Percentiles rank a stretch among this genome's conserved stretches.
These are phyloP conservation scores for Blastocystis hominis DNA, from an alignment of 352 stramenopile genomes.

Conservation along the genomic window DNA sequence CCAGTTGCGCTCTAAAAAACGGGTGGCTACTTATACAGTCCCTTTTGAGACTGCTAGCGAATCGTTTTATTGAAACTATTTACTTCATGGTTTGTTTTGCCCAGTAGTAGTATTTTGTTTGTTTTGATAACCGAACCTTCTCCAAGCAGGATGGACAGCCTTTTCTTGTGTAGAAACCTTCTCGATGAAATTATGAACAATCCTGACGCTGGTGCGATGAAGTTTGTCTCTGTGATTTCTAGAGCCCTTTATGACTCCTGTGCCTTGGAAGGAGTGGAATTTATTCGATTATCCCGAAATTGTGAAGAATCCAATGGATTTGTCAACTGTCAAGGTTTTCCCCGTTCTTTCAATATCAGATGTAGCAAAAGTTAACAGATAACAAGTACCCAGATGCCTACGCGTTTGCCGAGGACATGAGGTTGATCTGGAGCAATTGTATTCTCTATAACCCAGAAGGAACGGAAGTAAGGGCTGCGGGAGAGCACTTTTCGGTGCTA, in stretches of 20 bases:
- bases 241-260: conserved; percentile 32
- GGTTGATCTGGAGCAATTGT: conserved; percentile 48
- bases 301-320: conserved; percentile 56
- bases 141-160: background rate
- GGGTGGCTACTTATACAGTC: background rate
- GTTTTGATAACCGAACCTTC: background rate
- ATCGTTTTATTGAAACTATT: background rate
- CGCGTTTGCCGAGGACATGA: conserved; percentile 24
- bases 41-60: background rate
- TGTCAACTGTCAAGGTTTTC: conserved; percentile 41
- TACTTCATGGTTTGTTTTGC: background rate
- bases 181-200: background rate
- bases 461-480: background rate
- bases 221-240: background rate
- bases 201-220: background rate
- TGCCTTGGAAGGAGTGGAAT: conserved; percentile 56
- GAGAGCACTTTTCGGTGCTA: background rate
- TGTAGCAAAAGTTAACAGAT: conserved; percentile 28
- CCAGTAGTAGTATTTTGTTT: background rate
- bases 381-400: conserved; percentile 35
- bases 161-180: background rate
- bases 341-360: background rate
- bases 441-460: conserved; percentile 41
- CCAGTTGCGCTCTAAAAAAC: background rate
- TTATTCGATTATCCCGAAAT: conserved; percentile 51